Evolutionary conservation across 2,329 filamentous ascomycete genomes (phyloP).

Genomic region (Penicillium sp.): DNA sequence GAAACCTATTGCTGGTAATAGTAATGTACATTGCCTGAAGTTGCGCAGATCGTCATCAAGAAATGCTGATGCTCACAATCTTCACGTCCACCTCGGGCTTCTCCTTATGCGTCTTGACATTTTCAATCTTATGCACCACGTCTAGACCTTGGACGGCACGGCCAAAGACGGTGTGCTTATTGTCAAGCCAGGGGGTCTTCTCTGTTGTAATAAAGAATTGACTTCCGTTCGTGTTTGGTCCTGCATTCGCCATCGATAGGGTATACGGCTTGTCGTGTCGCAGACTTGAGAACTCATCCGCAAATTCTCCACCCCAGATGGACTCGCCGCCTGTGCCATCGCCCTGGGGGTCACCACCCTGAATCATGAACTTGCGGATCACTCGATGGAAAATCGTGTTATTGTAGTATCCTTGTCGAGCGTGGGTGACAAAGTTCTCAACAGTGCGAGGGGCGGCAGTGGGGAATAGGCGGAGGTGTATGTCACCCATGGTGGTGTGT

Average conservation of each 20-base stretch:
- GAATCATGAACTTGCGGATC: slow-evolving; percentile 99
- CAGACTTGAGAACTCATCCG: slow-evolving; percentile 89
- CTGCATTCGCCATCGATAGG: slow-evolving; percentile 96
- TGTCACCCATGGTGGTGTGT: slow-evolving; percentile 93
- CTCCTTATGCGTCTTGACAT: slow-evolving; percentile 82
- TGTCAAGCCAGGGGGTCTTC: slow-evolving; percentile 94
- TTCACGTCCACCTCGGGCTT: slow-evolving; percentile 98
- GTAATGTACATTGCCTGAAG: slow-evolving; percentile 5
- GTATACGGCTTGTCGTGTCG: slow-evolving; percentile 97
- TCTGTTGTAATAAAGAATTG: slow-evolving; percentile 99
- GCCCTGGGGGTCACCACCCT: slow-evolving; percentile 79
- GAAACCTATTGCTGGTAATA: background rate
- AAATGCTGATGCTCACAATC: slow-evolving; percentile 77
- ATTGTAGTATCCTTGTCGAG: slow-evolving; percentile 92
- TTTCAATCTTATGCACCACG: slow-evolving; percentile 95
- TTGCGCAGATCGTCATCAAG: slow-evolving; percentile 23
- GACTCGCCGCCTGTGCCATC: slow-evolving; percentile 90
- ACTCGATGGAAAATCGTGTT: slow-evolving; percentile 96
- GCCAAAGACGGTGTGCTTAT: slow-evolving; percentile 96
- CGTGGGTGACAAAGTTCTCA: slow-evolving; percentile 95
- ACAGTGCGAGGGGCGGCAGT: slow-evolving; percentile 92
- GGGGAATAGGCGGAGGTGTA: slow-evolving; percentile 90
- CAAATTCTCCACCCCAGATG: slow-evolving; percentile 91
- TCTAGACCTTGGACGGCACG: slow-evolving; percentile 88
- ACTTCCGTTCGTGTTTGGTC: slow-evolving; percentile 90